phyloP scores from a whole-genome alignment of 2,329 filamentous ascomycete species.

The Aspergillus persii region DNA sequence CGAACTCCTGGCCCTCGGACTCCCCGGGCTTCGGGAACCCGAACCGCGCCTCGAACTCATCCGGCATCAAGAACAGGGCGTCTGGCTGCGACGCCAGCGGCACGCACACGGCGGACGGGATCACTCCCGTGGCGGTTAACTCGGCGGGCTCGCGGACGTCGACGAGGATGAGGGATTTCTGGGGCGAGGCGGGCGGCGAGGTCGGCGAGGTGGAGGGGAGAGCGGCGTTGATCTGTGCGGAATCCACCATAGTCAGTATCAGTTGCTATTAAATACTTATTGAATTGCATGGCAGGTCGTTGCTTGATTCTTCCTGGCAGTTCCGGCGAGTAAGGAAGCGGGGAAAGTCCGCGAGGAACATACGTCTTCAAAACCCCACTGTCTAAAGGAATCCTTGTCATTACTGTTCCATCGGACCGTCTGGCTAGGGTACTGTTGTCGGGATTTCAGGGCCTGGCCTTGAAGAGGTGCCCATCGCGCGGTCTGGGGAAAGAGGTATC shows the following conservation, averaged over 20 bases:
- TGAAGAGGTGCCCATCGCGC: background rate
- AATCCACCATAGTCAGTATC: too few relatives aligned
- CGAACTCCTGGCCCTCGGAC: conserved; percentile 41
- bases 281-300: too few relatives aligned
- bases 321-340: background rate
- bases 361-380: conserved; percentile 40
- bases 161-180: conserved; percentile 36
- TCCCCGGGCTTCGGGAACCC: conserved; percentile 68
- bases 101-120: conserved; percentile 79
- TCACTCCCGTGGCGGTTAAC: conserved; percentile 50
- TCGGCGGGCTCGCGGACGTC: conserved; percentile 51
- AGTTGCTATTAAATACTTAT: too few relatives aligned
- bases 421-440: background rate
- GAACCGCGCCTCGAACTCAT: conserved; percentile 80
- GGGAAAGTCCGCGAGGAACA: background rate
- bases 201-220: conserved; percentile 25
- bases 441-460: background rate
- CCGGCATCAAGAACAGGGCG: conserved; percentile 69
- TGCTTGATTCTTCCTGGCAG: too few relatives aligned
- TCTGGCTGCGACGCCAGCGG: conserved; percentile 76
- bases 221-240: conserved; percentile 33
- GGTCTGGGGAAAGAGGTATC: background rate
- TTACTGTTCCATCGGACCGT: conserved; percentile 3
- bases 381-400: conserved; percentile 10
- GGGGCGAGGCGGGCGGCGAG: conserved; percentile 22